Percentiles rank a stretch among this genome's conserved stretches.
phyloP scores from a whole-genome alignment of 2,329 filamentous ascomycete species.

The Endoconidiophora polonica region DNA sequence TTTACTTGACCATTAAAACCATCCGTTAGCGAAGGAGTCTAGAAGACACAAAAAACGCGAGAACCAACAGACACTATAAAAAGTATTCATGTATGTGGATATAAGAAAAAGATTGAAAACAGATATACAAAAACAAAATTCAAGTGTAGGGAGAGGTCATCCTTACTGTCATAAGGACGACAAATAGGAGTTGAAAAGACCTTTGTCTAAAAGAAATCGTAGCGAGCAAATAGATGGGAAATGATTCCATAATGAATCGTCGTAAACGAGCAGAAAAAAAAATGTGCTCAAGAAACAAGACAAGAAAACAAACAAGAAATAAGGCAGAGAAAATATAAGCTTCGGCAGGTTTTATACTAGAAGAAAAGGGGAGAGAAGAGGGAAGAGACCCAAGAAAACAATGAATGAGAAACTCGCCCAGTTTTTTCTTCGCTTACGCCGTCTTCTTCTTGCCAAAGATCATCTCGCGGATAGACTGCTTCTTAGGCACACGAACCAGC shows the following conservation, averaged over 20 bases:
- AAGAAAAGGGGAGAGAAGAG: not conserved
- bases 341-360: not conserved
- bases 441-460: constrained; percentile 20
- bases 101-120: not conserved
- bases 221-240: not conserved
- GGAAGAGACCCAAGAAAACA: no score
- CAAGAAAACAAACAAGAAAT: not conserved
- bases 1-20: not conserved
- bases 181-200: not conserved
- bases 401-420: not conserved
- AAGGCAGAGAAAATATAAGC: constrained; percentile 10
- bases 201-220: not conserved
- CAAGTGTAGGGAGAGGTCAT: not conserved
- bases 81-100: not conserved
- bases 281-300: not conserved
- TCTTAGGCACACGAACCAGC: constrained; percentile 32
- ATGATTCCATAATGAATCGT: not conserved
- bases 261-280: not conserved
- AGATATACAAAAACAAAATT: not conserved
- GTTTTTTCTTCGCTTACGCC: constrained; percentile 13
- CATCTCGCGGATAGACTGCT: constrained; percentile 14
- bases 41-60: not conserved
- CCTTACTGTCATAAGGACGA: not conserved
- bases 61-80: not conserved
- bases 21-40: not conserved